Evolutionary conservation across 768 basidiomycete species (phyloP), one percentile per base, ranked within the genome.

Genomic region (Mycena belliarum): DNA sequence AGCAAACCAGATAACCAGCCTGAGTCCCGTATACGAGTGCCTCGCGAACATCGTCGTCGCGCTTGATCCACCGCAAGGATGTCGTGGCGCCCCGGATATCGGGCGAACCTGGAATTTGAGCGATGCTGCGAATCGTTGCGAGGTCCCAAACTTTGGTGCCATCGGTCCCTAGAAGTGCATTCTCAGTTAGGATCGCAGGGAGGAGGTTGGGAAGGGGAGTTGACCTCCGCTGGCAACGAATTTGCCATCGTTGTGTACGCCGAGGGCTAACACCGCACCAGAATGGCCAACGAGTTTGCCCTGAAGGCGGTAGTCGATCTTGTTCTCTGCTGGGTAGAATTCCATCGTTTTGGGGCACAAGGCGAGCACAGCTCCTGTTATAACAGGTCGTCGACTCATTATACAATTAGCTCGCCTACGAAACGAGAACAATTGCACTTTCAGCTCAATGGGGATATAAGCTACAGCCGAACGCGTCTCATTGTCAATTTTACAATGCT

Each of bases 21-120:
- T 59, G 49, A 12, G 65, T 66, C 0, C 65, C 62, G 23, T 55
- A 63, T 25, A 63, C 38, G 23, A 66, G 43, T 2, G 51, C 41
- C 21, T 61, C 52, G 33, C 50, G 28, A n/a, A 55, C 18, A 40
- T 59, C 50, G 53, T 65, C 62, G 24, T 61, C 65, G 37, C 38
- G 44, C 37, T 60, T 63, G 14, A 63, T 49, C 65, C 65, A 66
- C 29, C 56, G 35, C 4, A 63, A 20, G 6, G 46, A 48, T 20
- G 62, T 66, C 15, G 40, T 66, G 26, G 55, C 59, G 16, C 57
- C 57, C 20, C 59, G 52, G 9, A 49, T 28, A 12, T 24, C 52
- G 11, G 52, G 48, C 7, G 55, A 61, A 20, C 24, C 32, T 2
- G 50, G 55, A n/a, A 18, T 50, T n/a, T n/a, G n/a, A 38, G 16